Percentiles rank a stretch among this genome's conserved stretches.
phyloP scores from a whole-genome alignment of 352 stramenopile species.

The Phytophthora colocasiae region DNA sequence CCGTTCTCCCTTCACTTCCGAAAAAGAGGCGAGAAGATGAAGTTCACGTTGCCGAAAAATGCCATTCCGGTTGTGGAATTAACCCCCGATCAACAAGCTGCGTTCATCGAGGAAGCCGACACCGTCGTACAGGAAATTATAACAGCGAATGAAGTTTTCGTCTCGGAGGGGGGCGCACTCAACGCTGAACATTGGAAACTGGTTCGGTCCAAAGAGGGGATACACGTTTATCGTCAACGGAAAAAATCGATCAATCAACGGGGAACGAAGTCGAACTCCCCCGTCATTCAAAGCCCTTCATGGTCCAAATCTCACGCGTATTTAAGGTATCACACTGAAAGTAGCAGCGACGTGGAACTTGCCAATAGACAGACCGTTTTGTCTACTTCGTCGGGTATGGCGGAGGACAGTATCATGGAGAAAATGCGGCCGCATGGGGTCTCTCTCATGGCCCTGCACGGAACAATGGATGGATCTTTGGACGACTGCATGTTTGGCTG shows the following conservation, averaged over 20 bases:
- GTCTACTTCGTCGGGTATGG: conserved; percentile 16
- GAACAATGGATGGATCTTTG: conserved; percentile 48
- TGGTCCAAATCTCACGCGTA: conserved; percentile 17
- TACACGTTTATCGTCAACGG: conserved; percentile 40
- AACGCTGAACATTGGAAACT: conserved; percentile 41
- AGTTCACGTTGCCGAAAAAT: conserved; percentile 51
- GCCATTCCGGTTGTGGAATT: conserved; percentile 38
- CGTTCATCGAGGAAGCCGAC: conserved; percentile 43
- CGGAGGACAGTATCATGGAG: conserved; percentile 34
- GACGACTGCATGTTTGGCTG: conserved; percentile 59
- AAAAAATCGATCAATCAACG: conserved; percentile 10
- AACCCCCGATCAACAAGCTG: conserved; percentile 28
- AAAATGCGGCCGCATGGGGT: conserved; percentile 35
- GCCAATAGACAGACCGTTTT: conserved; percentile 1
- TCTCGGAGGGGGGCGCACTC: conserved; percentile 31
- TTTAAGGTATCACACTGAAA: conserved; percentile 10
- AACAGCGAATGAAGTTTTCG: conserved; percentile 42
- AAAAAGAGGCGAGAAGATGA: conserved; percentile 33
- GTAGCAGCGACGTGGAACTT: not conserved
- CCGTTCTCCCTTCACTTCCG: conserved; percentile 2
- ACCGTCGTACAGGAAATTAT: conserved; percentile 54
- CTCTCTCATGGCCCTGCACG: conserved; percentile 49
- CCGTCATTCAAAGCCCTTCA: conserved; percentile 9
- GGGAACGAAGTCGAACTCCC: not conserved
- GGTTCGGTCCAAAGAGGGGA: conserved; percentile 43